A percentile compares a stretch with the other conserved stretches of the same genome.
Evolutionary conservation across 2,329 filamentous ascomycete genomes (phyloP).

Genomic region (Phialophora macrospora): DNA sequence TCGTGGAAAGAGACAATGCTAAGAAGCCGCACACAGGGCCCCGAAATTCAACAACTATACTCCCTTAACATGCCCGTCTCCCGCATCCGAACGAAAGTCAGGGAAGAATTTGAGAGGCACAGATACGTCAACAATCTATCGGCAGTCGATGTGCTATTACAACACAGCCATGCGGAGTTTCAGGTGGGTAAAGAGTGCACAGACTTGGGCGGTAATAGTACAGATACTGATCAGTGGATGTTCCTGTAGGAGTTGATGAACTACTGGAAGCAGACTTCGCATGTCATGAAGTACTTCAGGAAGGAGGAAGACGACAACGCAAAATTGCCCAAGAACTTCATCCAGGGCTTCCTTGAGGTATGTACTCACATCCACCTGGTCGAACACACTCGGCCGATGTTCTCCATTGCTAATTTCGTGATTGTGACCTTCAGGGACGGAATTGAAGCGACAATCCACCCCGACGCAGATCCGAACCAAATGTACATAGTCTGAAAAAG

Average conservation of each 20-base stretch:
- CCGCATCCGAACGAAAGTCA: conserved; percentile 85
- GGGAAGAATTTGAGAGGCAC: conserved; percentile 96
- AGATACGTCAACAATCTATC: conserved; percentile 88
- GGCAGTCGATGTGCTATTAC: conserved; percentile 85
- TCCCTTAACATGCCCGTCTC: conserved; percentile 86
- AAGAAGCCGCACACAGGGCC: conserved; percentile 65
- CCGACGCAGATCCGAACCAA: conserved; percentile 19
- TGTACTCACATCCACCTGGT: conserved; percentile 43
- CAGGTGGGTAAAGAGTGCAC: conserved; percentile 67
- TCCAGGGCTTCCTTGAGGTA: conserved; percentile 93
- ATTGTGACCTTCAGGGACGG: conserved; percentile 18
- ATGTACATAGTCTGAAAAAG: conserved; percentile 37
- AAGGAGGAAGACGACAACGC: conserved; percentile 78
- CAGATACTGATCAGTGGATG: conserved; percentile 13
- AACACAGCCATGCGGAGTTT: conserved; percentile 90
- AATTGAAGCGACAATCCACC: conserved; percentile 25
- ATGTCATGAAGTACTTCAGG: conserved; percentile 97
- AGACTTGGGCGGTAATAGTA: not conserved
- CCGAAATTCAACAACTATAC: conserved; percentile 98
- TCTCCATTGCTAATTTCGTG: not conserved
- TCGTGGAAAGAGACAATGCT: not conserved
- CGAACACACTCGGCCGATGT: not conserved
- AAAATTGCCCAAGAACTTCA: conserved; percentile 85
- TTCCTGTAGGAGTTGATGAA: conserved; percentile 88
- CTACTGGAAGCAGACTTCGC: conserved; percentile 96